A percentile compares a stretch with the other conserved stretches of the same genome.
Conservation (phyloP, 2,329 filamentous ascomycete genomes). For the Aureobasidium namibiae region DNA sequence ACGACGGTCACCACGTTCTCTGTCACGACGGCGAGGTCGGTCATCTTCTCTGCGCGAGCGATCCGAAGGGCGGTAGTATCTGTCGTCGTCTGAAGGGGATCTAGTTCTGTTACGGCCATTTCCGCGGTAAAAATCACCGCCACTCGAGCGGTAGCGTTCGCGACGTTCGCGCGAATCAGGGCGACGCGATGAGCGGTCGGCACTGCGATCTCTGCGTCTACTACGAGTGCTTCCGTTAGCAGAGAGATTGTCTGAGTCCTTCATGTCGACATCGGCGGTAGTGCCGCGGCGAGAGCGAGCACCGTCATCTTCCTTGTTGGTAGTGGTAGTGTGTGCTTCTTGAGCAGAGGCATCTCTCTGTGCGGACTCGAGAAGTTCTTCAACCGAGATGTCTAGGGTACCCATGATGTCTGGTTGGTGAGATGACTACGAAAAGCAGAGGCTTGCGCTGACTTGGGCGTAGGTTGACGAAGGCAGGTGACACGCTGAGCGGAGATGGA, state of each 20-base stretch:
- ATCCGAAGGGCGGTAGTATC: conserved; percentile 33
- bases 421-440: not conserved
- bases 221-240: conserved; percentile 30
- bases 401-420: conserved; percentile 15
- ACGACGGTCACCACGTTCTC: conserved; percentile 37
- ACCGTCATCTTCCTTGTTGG: conserved; percentile 29
- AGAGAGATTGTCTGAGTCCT: conserved; percentile 26
- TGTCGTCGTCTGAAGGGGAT: conserved; percentile 32
- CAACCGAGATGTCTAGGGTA: conserved; percentile 44
- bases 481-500: not conserved
- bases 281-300: not conserved
- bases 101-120: conserved; percentile 24
- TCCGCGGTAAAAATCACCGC: conserved; percentile 32
- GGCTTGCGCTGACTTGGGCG: conserved; percentile 5
- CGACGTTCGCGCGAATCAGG: conserved; percentile 16
- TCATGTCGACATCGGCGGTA: conserved; percentile 5
- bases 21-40: conserved; percentile 46
- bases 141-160: conserved; percentile 16
- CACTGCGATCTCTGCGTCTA: conserved; percentile 21
- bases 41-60: conserved; percentile 45
- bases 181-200: conserved; percentile 16
- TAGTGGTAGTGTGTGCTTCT: conserved; percentile 52
- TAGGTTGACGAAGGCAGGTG: not conserved
- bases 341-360: conserved; percentile 14
- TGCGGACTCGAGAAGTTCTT: conserved; percentile 74